These are phyloP conservation scores for Nitzschia inconspicua DNA, from an alignment of 108 stramenopile genomes.

Conservation along the genomic window DNA sequence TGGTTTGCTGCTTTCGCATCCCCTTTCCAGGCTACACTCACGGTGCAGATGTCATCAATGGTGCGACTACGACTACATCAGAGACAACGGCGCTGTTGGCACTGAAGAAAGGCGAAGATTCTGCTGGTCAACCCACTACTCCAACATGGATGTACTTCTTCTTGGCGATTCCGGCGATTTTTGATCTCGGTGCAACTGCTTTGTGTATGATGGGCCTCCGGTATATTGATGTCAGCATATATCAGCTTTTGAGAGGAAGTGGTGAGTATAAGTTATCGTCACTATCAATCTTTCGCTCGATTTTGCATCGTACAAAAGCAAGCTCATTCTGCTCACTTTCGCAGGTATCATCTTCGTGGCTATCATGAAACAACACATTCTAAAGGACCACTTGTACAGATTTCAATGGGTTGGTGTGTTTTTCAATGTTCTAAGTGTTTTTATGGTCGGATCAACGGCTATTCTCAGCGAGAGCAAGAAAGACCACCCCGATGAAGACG, in stretches of 20 bases:
- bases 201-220: conserved; percentile 90
- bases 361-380: conserved; percentile 83
- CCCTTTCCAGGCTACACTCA: conserved; percentile 84
- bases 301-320: background rate
- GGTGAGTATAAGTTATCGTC: conserved; percentile 5
- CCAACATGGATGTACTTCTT: conserved; percentile 86
- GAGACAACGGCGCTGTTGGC: conserved; percentile 14
- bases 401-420: conserved; percentile 89
- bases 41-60: background rate
- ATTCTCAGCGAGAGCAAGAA: conserved; percentile 37
- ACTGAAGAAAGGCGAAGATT: conserved; percentile 10
- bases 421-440: conserved; percentile 80
- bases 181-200: conserved; percentile 86
- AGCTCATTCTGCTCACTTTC: background rate
- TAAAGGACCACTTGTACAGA: conserved; percentile 57
- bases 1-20: conserved; percentile 61
- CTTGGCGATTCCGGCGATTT: conserved; percentile 77
- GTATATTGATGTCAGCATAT: conserved; percentile 82
- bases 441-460: conserved; percentile 81
- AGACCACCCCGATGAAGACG: conserved; percentile 1
- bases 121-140: background rate
- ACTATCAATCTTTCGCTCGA: background rate
- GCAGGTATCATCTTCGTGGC: conserved; percentile 87
- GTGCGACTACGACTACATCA: background rate
- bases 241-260: conserved; percentile 84